Base-by-base conservation (phyloP, 768 basidiomycete genomes). In the Trametes maxima region DNA sequence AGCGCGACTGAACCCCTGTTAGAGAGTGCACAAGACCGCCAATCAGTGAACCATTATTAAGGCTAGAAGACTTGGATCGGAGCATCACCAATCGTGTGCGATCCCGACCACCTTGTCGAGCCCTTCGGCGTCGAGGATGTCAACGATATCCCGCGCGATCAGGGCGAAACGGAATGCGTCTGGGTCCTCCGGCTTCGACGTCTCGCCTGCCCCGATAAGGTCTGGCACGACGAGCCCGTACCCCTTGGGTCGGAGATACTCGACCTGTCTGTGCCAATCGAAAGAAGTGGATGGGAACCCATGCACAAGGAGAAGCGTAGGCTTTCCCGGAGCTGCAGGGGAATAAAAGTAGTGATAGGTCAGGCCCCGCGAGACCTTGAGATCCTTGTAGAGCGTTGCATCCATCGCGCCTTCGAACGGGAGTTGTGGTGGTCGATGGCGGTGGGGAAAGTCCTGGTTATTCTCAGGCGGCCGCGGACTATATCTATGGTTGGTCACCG, bases 291-390 rank as follows among this genome's bases (percentile, higher is more conserved):
- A 76, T 0, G 79, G 80, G 50, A 78, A 82, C 13, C 80, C 79
- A 53, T 81, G 80, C 33, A 80, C 54, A 46, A 82, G 74, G 17
- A 82, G 59, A 4, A 82, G 70, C 25, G 78, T 80, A 0, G 74
- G 78, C 48, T 74, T 74, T 46, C 57, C 57, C 0, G 56, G 57
- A 13, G 65, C 51, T 0, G 74, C 66, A n/a, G 60, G 59, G 2
- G 69, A 64, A 47, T 69, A 68, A 42, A 70, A 73, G 54, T 78
- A 79, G 66, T 74, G 67, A 36, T 80, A 79, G 12, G 54, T 70
- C 19, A 77, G 57, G 12, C 72, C 72, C 19, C 78, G 72, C 13
- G 52, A 60, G 33, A 75, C 75, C 16, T 59, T 62, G 35, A 63
- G 11, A 24, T 69, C 68, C 62, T 75, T 77, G 70, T 73, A 75